Evolutionary conservation across 768 basidiomycete genomes (phyloP).

Genomic region (Podaxis mareebaensis): DNA sequence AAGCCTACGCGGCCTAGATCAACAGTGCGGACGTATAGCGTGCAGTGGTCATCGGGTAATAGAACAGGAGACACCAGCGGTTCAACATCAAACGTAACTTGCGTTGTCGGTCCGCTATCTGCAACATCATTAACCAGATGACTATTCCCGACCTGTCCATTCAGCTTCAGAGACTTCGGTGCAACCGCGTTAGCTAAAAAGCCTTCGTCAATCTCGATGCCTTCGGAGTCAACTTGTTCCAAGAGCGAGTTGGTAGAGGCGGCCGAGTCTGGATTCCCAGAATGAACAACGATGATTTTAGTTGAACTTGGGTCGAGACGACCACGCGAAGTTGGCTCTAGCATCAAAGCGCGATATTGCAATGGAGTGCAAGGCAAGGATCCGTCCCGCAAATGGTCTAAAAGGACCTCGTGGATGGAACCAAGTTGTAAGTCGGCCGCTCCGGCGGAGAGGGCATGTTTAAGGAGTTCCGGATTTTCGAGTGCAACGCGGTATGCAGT

Average conservation of each 20-base stretch:
- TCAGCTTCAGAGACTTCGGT: conserved; percentile 18
- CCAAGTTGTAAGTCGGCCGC: conserved; percentile 16
- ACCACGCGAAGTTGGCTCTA: conserved; percentile 78
- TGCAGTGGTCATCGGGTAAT: conserved; percentile 45
- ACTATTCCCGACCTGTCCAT: conserved; percentile 8
- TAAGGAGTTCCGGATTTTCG: conserved; percentile 34
- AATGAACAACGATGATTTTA: conserved; percentile 48
- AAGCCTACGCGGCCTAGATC: conserved; percentile 68
- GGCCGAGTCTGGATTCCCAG: conserved; percentile 21
- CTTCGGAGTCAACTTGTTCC: conserved; percentile 34
- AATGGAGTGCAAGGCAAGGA: conserved; percentile 15
- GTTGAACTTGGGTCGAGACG: conserved; percentile 48
- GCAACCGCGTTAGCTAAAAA: conserved; percentile 59
- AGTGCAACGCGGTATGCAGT: conserved; percentile 48
- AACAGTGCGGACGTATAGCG: conserved; percentile 62
- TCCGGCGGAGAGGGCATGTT: conserved; percentile 57
- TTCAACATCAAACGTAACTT: conserved; percentile 25
- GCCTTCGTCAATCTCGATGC: conserved; percentile 69
- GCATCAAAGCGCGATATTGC: conserved; percentile 54
- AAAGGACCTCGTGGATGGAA: conserved; percentile 6
- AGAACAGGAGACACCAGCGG: conserved; percentile 36
- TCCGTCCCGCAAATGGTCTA: conserved; percentile 22
- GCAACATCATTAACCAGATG: not conserved
- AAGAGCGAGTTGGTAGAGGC: conserved; percentile 15
- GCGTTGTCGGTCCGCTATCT: not conserved